Conservation (phyloP, 2,329 filamentous ascomycete genomes). For the Diaporthe sp. region DNA sequence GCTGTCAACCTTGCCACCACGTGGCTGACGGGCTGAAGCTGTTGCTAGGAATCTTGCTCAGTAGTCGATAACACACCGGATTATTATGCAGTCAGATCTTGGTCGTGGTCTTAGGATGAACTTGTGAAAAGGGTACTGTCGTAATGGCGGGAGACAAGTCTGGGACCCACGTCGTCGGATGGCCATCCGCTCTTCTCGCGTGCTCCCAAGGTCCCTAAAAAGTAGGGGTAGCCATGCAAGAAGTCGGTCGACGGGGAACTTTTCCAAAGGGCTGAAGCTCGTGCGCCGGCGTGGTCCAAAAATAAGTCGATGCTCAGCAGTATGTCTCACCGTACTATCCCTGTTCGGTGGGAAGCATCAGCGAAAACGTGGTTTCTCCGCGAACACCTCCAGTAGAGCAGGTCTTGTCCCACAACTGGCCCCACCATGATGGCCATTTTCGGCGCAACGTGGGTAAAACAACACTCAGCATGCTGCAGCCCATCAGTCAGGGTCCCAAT, state of each 20-base stretch:
- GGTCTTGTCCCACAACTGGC: background rate
- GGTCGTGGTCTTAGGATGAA: background rate
- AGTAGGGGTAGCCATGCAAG: background rate
- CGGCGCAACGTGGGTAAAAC: background rate
- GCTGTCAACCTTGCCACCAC: conserved; percentile 15
- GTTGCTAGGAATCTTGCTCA: conserved; percentile 1
- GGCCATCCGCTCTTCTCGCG: background rate
- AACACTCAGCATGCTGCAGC: background rate
- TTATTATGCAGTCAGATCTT: conserved; percentile 4
- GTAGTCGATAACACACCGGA: background rate
- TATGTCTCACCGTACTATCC: background rate
- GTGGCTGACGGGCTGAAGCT: conserved; percentile 18
- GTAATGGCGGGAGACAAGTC: background rate
- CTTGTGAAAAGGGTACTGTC: background rate
- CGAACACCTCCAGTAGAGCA: background rate
- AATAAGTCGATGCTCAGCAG: background rate
- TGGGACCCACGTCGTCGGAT: background rate
- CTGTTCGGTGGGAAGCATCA: background rate
- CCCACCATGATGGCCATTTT: background rate
- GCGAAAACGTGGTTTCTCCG: background rate
- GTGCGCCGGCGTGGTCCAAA: background rate
- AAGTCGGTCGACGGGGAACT: background rate
- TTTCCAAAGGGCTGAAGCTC: background rate
- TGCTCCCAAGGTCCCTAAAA: background rate
- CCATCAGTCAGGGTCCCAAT: background rate